These are phyloP conservation scores for Spiraea crenata DNA, from an alignment of 331 rosid genomes.

Conservation along the genomic window DNA sequence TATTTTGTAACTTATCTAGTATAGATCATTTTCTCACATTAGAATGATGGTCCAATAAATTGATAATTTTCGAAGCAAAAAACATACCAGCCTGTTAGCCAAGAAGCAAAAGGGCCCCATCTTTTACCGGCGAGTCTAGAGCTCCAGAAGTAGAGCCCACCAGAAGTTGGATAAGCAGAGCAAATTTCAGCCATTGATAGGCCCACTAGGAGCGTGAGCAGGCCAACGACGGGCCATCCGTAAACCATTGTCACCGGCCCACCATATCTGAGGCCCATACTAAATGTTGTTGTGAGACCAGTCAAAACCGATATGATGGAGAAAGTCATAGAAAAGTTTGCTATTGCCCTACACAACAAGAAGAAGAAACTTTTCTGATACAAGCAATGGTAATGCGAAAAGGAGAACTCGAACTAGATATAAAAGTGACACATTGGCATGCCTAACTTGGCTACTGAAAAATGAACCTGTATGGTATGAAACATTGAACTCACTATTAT, in stretches of 20 bases:
- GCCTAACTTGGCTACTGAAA: too few species aligned
- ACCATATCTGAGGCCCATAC: constrained; percentile 36
- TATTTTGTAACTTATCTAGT: too few species aligned
- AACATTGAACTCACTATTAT: too few species aligned
- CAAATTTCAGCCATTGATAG: constrained; percentile 53
- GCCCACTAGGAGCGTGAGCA: constrained; percentile 39
- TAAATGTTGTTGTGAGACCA: constrained; percentile 42
- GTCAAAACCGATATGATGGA: constrained; percentile 44
- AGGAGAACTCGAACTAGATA: too few species aligned
- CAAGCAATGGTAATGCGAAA: too few species aligned
- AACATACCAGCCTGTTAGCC: constrained; percentile 55
- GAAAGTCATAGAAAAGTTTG: constrained; percentile 47
- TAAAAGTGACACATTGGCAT: too few species aligned
- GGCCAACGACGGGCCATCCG: constrained; percentile 45
- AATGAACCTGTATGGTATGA: too few species aligned
- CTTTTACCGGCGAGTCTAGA: constrained; percentile 28
- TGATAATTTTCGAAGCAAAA: too few species aligned
- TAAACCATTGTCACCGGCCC: constrained; percentile 47
- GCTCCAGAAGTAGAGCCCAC: constrained; percentile 62
- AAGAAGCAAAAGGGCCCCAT: constrained; percentile 45
- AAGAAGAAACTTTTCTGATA: neutral
- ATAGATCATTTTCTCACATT: too few species aligned
- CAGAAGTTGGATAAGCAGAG: constrained; percentile 52
- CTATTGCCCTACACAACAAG: constrained; percentile 34
- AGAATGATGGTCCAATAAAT: too few species aligned